Evolutionary conservation across 2,329 filamentous ascomycete species (phyloP), one percentile per base, ranked within the genome.

Genomic region (Lachnellula subtilissima): DNA sequence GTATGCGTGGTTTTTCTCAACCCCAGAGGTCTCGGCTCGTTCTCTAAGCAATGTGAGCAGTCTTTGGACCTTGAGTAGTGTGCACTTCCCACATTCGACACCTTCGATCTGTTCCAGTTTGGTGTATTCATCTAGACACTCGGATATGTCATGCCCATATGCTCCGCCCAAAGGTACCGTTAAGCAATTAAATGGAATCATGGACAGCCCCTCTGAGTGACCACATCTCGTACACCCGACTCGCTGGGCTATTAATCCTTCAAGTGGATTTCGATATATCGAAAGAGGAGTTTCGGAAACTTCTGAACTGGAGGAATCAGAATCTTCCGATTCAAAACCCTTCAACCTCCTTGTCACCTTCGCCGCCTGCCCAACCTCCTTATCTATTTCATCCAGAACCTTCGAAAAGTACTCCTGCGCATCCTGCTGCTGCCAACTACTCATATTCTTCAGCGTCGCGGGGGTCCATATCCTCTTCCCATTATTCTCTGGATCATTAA

Each of bases 401-500:
- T 93, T 95, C 15, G 91, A 93, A 66, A 89, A 97, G 71, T 97
- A 99, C 71, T 99, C 94, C 69, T 97, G 94, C 5, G 94, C 94
- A 73, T 99, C 94, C 72, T 99, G 94, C 70, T 97, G 94, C 64
- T 95, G 89, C 83, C 89, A 96, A 32, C 89, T 96, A 71, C 87
- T 93, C 87, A 97, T 95, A 9, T 86, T 92, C 72, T 96, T 96
- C 47, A 97, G 76, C 53, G 87, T 83, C 0, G 81, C 76, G 0
- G 90, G 89, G 6, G 91, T 91, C 90, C 90, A 96, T 14, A 97
- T 76, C 19, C 86, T 87, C 65, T 79, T 81, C 7, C 90, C 90
- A 59, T 89, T 86, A 65, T 91, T 89, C 8, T 78, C 74, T 0
- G 81, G 74, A 66, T 87, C 80, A 65, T 88, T 89, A 39, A 97